Percentiles rank a stretch among this genome's conserved stretches.
Conservation (phyloP, 2,329 filamentous ascomycete genomes). For the Malbranchea zuffiana region DNA sequence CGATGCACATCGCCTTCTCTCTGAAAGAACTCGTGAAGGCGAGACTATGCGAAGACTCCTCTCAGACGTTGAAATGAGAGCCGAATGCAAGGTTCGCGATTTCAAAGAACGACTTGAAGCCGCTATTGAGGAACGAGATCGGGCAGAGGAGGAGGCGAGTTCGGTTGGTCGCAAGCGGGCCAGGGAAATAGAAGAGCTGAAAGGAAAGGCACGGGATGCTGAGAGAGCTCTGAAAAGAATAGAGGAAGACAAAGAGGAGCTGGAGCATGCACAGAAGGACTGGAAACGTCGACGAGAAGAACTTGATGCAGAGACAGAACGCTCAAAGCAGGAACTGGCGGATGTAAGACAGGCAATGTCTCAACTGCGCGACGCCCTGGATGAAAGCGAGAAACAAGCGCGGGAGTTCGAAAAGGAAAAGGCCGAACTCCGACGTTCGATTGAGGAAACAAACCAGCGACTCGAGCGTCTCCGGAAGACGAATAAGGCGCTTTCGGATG, state of each 20-base stretch:
- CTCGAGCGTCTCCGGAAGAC: constrained; percentile 70
- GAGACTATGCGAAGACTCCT: constrained; percentile 90
- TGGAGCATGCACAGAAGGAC: constrained; percentile 62
- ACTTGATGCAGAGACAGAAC: constrained; percentile 58
- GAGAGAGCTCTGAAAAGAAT: constrained; percentile 65
- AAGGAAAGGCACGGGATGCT: constrained; percentile 64
- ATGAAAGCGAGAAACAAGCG: constrained; percentile 76
- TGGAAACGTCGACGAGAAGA: constrained; percentile 65
- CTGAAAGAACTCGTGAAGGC: constrained; percentile 78
- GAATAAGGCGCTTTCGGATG: constrained; percentile 50
- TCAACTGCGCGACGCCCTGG: constrained; percentile 66
- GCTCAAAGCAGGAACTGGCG: constrained; percentile 58
- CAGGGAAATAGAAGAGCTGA: constrained; percentile 78
- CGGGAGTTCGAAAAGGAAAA: constrained; percentile 76
- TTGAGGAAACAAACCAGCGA: constrained; percentile 66
- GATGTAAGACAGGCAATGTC: constrained; percentile 68
- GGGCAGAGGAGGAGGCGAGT: constrained; percentile 80
- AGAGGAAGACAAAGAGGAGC: constrained; percentile 63
- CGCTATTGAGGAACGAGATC: constrained; percentile 86
- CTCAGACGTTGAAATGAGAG: constrained; percentile 71
- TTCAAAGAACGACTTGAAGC: constrained; percentile 82
- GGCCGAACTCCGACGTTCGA: constrained; percentile 58
- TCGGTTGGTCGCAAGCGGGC: constrained; percentile 63
- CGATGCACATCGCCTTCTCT: constrained; percentile 75
- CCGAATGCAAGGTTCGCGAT: constrained; percentile 72